Evolutionary conservation across 2,329 filamentous ascomycete species (phyloP), one percentile per base, ranked within the genome.

Genomic region (Colletotrichum liriopes): DNA sequence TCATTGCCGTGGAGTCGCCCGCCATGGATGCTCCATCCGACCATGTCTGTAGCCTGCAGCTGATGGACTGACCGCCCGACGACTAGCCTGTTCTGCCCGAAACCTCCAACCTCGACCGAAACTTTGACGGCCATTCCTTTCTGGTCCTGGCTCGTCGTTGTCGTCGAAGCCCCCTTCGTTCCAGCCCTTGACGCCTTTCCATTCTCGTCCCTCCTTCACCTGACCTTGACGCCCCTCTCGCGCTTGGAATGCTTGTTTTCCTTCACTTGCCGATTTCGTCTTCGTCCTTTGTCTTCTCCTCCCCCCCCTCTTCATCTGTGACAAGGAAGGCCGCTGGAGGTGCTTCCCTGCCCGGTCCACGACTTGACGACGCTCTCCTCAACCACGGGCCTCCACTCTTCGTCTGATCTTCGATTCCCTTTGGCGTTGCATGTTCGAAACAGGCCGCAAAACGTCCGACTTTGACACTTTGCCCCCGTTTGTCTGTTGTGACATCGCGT

Each of bases 111-210:
- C 23, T 32, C 35, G 41, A 26, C 29, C 54, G 45, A 51, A 45
- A 59, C 52, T 16, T 65, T 47, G 45, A 51, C 7, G 58, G 41
- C 54, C 54, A 52, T 70, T 52, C 67, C 62, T 39, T 23, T 68
- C 49, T 59, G n/a, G 61, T 52, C 61, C 39, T 70, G 52, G 61
- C 52, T 54, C 26, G 18, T 61, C 45, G n/a, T 43, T 32, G n/a
- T 12, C 49, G 14, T 51, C 49, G 49, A 26, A 23, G 47, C 49
- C 26, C 23, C 26, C 26, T 32, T 41, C 29, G n/a, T 59, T 52
- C 45, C 59, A 51, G 59, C n/a, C 37, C 47, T 52, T 26, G 20
- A 8, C n/a, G 16, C 60, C 16, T 54, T 60, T 23, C 35, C 45
- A 16, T 47, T 41, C 32, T 51, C 43, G 32, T 23, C 41, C 11